A percentile compares a stretch with the other conserved stretches of the same genome.
phyloP scores from a whole-genome alignment of 805 yeast genomes.

The Spathaspora girioi region DNA sequence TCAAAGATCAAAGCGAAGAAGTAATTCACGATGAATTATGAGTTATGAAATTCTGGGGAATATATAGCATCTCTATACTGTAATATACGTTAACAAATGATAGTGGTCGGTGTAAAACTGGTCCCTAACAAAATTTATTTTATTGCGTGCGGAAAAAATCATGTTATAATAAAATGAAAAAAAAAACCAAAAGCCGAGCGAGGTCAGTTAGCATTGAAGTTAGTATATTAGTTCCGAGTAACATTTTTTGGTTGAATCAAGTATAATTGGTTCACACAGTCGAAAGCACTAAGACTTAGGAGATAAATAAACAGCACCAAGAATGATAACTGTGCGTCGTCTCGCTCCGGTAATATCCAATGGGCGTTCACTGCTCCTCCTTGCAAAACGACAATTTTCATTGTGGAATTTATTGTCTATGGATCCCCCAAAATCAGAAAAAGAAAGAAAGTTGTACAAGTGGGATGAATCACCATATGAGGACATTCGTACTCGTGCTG shows the following conservation, averaged over 20 bases:
- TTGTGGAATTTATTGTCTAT: constrained; percentile 36
- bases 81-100: neutral
- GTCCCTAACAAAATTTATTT: neutral
- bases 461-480: constrained; percentile 94
- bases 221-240: neutral
- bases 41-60: too few relatives aligned
- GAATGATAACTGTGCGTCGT: constrained; percentile 2
- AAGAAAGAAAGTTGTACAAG: constrained; percentile 41
- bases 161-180: neutral
- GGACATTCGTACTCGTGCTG: constrained; percentile 87
- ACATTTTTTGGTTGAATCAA: neutral
- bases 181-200: neutral
- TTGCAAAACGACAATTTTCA: constrained; percentile 24
- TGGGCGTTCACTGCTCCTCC: constrained; percentile 1
- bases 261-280: neutral
- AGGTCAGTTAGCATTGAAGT: neutral
- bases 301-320: neutral
- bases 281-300: neutral
- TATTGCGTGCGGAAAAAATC: neutral
- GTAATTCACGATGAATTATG: constrained; percentile 5
- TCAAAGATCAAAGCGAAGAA: neutral
- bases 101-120: neutral
- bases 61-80: neutral
- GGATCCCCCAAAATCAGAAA: constrained; percentile 26
- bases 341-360: neutral